A percentile compares a stretch with the other conserved stretches of the same genome.
phyloP scores from a whole-genome alignment of 192 early-diverging fungal genomes.

The Coemansia sp. region DNA sequence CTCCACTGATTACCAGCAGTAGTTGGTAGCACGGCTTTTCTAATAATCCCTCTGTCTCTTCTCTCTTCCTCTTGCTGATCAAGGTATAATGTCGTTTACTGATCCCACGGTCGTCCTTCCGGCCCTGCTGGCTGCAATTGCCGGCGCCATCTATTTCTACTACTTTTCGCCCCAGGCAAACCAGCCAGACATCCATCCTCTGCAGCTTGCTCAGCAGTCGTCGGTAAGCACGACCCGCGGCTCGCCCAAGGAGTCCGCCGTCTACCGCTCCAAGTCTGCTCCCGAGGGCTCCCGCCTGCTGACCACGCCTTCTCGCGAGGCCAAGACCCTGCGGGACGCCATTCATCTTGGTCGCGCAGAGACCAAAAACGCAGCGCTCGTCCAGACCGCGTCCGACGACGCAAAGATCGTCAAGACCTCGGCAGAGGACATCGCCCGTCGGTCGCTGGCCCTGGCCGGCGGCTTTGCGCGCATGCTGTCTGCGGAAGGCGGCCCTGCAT shows the following conservation, averaged over 20 bases:
- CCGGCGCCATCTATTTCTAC: conserved; percentile 40
- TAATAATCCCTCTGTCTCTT: no score
- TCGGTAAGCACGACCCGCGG: conserved; percentile 33
- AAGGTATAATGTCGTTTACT: conserved; percentile 14
- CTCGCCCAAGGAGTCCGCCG: conserved; percentile 28
- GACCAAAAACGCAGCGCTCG: neutral
- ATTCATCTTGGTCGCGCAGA: conserved; percentile 18
- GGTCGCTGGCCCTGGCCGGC: conserved; percentile 21
- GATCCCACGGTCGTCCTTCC: conserved; percentile 28
- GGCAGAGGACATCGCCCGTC: conserved; percentile 9
- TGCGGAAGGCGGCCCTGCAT: neutral
- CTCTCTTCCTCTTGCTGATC: neutral
- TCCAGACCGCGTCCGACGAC: conserved; percentile 3
- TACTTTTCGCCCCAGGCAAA: conserved; percentile 48
- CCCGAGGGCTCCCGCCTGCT: conserved; percentile 33
- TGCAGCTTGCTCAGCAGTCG: conserved; percentile 48
- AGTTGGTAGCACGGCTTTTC: no score
- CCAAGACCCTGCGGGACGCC: conserved; percentile 25
- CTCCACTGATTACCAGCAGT: no score
- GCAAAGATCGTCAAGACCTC: conserved; percentile 11
- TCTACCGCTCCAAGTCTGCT: conserved; percentile 43
- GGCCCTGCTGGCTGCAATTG: conserved; percentile 19
- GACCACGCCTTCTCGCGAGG: conserved; percentile 7
- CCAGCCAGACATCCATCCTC: conserved; percentile 50
- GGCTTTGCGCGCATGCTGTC: conserved; percentile 14